A percentile compares a stretch with the other conserved stretches of the same genome.
phyloP scores from a whole-genome alignment of 768 basidiomycete genomes.

The Tremella mesenterica region DNA sequence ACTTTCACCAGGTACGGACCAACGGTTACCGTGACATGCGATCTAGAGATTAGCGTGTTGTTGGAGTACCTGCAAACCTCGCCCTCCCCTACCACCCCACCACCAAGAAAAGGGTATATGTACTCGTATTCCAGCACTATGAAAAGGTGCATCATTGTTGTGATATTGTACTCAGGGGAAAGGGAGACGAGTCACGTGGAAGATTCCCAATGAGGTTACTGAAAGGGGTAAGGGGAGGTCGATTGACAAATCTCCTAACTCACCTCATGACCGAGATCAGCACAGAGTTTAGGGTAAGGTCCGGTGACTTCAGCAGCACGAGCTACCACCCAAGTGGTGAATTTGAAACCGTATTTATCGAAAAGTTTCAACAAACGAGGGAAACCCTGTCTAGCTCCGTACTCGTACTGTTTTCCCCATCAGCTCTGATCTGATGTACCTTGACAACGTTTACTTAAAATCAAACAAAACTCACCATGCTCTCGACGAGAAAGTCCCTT shows the following conservation, averaged over 20 bases:
- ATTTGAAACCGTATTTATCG: conserved; percentile 20
- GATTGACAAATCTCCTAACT: neutral
- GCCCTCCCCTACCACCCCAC: no score
- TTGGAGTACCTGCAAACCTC: no score
- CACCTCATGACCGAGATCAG: conserved; percentile 25
- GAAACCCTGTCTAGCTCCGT: conserved; percentile 23
- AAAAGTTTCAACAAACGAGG: conserved; percentile 25
- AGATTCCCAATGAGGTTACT: no score
- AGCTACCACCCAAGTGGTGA: conserved; percentile 26
- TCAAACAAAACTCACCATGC: conserved; percentile 27
- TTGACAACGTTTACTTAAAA: no score
- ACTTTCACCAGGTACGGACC: conserved; percentile 16
- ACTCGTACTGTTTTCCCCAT: conserved; percentile 20
- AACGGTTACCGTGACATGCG: conserved; percentile 33
- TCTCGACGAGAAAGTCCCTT: conserved; percentile 22
- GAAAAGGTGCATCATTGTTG: no score
- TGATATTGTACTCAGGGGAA: no score
- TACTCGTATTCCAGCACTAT: no score
- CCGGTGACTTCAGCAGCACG: conserved; percentile 19
- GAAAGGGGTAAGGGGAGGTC: no score
- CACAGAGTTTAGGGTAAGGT: conserved; percentile 18
- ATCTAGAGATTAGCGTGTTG: conserved; percentile 6
- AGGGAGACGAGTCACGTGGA: no score
- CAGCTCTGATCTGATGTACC: neutral
- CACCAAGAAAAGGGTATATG: no score